Conservation (phyloP, 1,139 yeast species). For the Protomyces gravidus region DNA sequence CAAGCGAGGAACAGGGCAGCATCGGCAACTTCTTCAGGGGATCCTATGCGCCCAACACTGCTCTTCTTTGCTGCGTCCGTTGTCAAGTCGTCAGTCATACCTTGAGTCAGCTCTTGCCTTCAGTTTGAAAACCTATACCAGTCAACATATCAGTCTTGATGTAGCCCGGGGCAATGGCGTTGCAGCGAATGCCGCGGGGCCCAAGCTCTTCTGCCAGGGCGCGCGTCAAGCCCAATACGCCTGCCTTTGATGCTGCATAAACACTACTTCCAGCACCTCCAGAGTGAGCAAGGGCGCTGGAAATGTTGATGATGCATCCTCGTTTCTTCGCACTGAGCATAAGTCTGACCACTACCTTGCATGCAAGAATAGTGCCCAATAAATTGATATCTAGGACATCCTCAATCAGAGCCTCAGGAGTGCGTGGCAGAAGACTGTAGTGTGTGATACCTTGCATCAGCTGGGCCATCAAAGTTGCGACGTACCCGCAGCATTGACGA, state of each 20-base stretch:
- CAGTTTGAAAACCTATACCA: background rate
- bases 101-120: background rate
- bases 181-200: constrained; percentile 51
- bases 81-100: constrained; percentile 32
- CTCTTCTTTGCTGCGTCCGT: constrained; percentile 34
- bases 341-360: constrained; percentile 49
- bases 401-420: constrained; percentile 47
- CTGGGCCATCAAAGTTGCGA: background rate
- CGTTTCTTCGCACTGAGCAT: constrained; percentile 47
- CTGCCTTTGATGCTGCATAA: constrained; percentile 80
- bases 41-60: constrained; percentile 37
- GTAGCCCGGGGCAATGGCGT: constrained; percentile 68
- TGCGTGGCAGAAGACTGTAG: constrained; percentile 50
- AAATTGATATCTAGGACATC: constrained; percentile 59
- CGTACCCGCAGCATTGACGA: constrained; percentile 35
- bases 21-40: constrained; percentile 40
- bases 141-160: constrained; percentile 73
- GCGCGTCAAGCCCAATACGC: constrained; percentile 57
- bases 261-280: constrained; percentile 61
- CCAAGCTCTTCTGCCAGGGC: constrained; percentile 62
- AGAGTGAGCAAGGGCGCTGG: constrained; percentile 61
- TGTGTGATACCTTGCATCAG: constrained; percentile 57
- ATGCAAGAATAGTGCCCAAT: constrained; percentile 58
- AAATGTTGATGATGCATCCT: constrained; percentile 57
- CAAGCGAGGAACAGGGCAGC: constrained; percentile 40